Base-by-base conservation (phyloP, 805 yeast genomes). In the Barnettozyma salicaria region DNA sequence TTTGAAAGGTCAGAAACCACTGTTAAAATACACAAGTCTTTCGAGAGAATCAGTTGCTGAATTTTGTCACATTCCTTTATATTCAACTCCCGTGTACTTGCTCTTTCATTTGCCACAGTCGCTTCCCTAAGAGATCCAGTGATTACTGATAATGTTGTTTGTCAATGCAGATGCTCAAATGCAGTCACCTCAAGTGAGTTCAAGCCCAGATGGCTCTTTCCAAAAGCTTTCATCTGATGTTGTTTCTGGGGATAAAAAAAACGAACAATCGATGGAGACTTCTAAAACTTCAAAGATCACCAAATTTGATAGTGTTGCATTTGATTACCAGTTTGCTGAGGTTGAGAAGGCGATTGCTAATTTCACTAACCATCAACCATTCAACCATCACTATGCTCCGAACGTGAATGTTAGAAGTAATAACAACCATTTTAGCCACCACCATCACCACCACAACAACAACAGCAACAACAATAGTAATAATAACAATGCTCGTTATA, bases 381-480 rank as follows among this genome's bases (percentile, higher is more conserved):
- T 51, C 44, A 54, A 50, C 36, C 58, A 53, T 27, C 58, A 53
- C 38, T 55, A 55, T 36, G 56, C 58, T 13, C 59, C 59, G 29
- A 54, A 54, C 35, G 52, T 53, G 12, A 48, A 48, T 33, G 28
- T 45, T 19, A 47, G 44, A 27, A 45, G 47, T 41, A 46, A 37
- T 32, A 26, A 41, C 21, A 36, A 37, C 32, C 33, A 38, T 19
- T 28, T 33, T 16, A 22, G 33, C 28, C 29, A 38, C 24, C 34
- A 38, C 23, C 34, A 36, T 27, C 24, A 39, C 30, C 36, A 34
- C 39, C 39, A 36, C 31, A 29, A 36, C 9, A 27, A 36, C 23
- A 36, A 37, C 11, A 31, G 23, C 37, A 32, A 36, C 34, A 21
- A 20, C 24, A 37, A 39, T 33, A 13, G 27, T 22, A 16, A 32